Evolutionary conservation across 2,329 filamentous ascomycete species (phyloP).

Genomic region (Arthrobotrys sphaeroides): DNA sequence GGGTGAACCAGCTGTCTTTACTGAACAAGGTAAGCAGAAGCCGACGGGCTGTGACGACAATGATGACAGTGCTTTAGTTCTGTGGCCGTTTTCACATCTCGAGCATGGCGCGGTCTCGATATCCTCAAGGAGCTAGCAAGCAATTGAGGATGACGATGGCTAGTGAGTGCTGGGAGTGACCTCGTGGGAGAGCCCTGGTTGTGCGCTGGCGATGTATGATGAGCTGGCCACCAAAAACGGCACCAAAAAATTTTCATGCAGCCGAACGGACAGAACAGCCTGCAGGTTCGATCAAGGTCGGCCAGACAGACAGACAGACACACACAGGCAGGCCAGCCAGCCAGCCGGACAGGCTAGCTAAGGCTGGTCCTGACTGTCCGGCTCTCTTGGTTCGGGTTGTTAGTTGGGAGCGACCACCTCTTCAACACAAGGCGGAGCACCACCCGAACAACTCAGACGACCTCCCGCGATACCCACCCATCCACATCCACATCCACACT

Average conservation of each 20-base stretch:
- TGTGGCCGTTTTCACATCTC: constrained; percentile 29
- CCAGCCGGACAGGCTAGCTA: background rate
- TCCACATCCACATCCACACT: background rate
- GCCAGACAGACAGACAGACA: background rate
- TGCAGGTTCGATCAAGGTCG: background rate
- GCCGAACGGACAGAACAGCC: background rate
- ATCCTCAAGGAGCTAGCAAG: constrained; percentile 19
- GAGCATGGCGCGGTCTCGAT: constrained; percentile 36
- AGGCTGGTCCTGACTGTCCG: background rate
- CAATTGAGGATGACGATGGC: constrained; percentile 18
- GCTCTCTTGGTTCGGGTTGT: too few relatives aligned
- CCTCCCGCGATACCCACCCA: background rate
- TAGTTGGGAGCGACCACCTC: too few relatives aligned
- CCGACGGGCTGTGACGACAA: constrained; percentile 49
- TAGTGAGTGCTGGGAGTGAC: background rate
- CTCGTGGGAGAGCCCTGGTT: constrained; percentile 12
- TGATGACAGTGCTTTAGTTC: constrained; percentile 45
- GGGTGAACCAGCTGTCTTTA: constrained; percentile 46
- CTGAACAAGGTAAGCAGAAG: constrained; percentile 53
- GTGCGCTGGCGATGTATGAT: constrained; percentile 37
- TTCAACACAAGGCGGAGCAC: constrained; percentile 45
- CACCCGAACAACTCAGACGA: constrained; percentile 29
- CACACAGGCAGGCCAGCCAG: constrained; percentile 20
- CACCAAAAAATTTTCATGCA: constrained; percentile 5
- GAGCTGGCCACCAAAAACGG: constrained; percentile 23